Evolutionary conservation across 1,284 basidiomycete species (phyloP).

Genomic region (Pterulicium gracile): DNA sequence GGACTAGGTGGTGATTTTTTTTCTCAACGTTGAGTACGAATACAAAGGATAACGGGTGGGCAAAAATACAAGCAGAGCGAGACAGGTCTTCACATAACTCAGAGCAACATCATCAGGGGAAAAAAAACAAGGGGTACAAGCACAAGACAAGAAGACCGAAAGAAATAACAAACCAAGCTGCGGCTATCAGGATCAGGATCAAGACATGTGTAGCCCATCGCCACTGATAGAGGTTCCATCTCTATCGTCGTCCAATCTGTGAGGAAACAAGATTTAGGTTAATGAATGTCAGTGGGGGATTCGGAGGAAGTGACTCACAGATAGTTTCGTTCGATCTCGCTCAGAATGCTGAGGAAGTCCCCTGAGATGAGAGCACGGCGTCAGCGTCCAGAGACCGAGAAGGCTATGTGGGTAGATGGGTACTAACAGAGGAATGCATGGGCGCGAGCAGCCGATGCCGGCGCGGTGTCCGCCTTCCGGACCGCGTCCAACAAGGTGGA

Average conservation of each 20-base stretch:
- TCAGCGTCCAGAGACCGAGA: no score
- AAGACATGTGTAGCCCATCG: constrained; percentile 25
- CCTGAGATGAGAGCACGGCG: constrained; percentile 29
- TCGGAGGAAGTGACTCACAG: constrained; percentile 32
- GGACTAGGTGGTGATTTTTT: no score
- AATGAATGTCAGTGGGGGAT: neutral
- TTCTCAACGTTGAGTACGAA: no score
- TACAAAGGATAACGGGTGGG: no score
- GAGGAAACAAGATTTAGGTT: constrained; percentile 14
- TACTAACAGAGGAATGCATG: constrained; percentile 69
- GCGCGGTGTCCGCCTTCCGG: constrained; percentile 65
- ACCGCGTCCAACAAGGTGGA: constrained; percentile 82
- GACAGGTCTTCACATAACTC: no score
- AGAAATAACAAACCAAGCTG: no score
- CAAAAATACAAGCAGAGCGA: no score
- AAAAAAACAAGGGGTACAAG: no score
- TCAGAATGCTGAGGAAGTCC: constrained; percentile 83
- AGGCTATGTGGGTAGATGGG: constrained; percentile 8
- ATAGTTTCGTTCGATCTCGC: constrained; percentile 82
- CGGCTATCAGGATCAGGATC: no score
- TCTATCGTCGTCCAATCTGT: constrained; percentile 66
- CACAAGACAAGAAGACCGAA: no score
- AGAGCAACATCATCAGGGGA: no score
- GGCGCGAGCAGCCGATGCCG: constrained; percentile 64
- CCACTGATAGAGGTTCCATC: constrained; percentile 50